Percentiles rank a stretch among this genome's conserved stretches.
phyloP scores from a whole-genome alignment of 1,139 yeast genomes.

The Kodamaea arcana region DNA sequence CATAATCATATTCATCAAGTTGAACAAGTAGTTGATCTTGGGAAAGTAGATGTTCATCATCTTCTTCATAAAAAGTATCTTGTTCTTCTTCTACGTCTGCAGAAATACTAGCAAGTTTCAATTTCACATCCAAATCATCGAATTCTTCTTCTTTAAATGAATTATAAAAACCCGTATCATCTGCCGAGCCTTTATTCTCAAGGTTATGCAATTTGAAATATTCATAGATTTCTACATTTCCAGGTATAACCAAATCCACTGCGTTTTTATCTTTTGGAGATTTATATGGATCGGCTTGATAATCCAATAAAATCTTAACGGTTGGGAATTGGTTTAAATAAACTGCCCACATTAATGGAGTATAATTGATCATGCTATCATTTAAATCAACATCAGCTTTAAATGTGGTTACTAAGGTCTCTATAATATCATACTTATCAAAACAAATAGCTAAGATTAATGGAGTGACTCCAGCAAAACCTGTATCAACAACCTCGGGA shows the following conservation, averaged over 20 bases:
- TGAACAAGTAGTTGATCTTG: slow-evolving; percentile 27
- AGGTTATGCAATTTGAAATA: slow-evolving; percentile 38
- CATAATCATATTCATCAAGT: slow-evolving; percentile 44
- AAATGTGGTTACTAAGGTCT: slow-evolving; percentile 32
- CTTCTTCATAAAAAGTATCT: slow-evolving; percentile 27
- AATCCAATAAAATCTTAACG: slow-evolving; percentile 32
- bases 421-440: slow-evolving; percentile 40
- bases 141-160: slow-evolving; percentile 23
- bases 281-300: slow-evolving; percentile 41
- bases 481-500: slow-evolving; percentile 15
- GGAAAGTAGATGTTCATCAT: slow-evolving; percentile 30
- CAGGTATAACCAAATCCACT: slow-evolving; percentile 30
- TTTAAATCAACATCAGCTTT: slow-evolving; percentile 37
- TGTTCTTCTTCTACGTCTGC: slow-evolving; percentile 21
- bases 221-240: slow-evolving; percentile 29
- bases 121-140: slow-evolving; percentile 39
- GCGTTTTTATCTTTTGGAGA: slow-evolving; percentile 32
- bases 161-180: slow-evolving; percentile 17
- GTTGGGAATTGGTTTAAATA: slow-evolving; percentile 34
- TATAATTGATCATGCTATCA: slow-evolving; percentile 32
- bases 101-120: slow-evolving; percentile 49
- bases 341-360: slow-evolving; percentile 51
- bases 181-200: slow-evolving; percentile 18
- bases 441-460: slow-evolving; percentile 53
- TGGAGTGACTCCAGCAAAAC: slow-evolving; percentile 40